Evolutionary conservation across 805 yeast species (phyloP).

Genomic region (Debaryomyces prosopidis): DNA sequence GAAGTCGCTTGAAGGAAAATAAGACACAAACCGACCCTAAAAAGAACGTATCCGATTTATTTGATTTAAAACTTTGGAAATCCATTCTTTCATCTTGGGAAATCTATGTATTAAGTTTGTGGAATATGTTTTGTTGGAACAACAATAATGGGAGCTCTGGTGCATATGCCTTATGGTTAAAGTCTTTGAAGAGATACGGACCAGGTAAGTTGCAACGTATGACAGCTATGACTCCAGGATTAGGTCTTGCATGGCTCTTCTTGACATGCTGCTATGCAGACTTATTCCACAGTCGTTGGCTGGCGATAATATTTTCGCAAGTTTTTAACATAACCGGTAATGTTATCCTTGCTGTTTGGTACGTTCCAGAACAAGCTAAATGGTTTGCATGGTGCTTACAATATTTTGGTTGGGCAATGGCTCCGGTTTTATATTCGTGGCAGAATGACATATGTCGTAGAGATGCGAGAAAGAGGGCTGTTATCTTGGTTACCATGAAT

Average conservation of each 20-base stretch:
- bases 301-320: constrained; percentile 49
- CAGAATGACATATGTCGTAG: constrained; percentile 54
- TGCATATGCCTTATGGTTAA: constrained; percentile 49
- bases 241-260: constrained; percentile 33
- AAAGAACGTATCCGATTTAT: constrained; percentile 29
- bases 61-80: constrained; percentile 45
- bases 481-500: constrained; percentile 54
- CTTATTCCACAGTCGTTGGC: constrained; percentile 38
- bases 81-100: constrained; percentile 53
- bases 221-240: constrained; percentile 44
- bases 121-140: constrained; percentile 59
- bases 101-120: constrained; percentile 51
- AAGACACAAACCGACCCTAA: constrained; percentile 12
- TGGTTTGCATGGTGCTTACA: constrained; percentile 60
- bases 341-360: constrained; percentile 54
- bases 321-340: constrained; percentile 52
- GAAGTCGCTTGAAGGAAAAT: constrained; percentile 13
- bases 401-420: constrained; percentile 58
- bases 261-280: constrained; percentile 32
- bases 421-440: constrained; percentile 56
- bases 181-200: constrained; percentile 19
- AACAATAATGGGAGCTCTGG: constrained; percentile 47
- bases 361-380: constrained; percentile 50
- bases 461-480: constrained; percentile 53
- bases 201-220: constrained; percentile 35